Evolutionary conservation across 2,329 filamentous ascomycete genomes (phyloP).

Genomic region (Claviceps capensis): DNA sequence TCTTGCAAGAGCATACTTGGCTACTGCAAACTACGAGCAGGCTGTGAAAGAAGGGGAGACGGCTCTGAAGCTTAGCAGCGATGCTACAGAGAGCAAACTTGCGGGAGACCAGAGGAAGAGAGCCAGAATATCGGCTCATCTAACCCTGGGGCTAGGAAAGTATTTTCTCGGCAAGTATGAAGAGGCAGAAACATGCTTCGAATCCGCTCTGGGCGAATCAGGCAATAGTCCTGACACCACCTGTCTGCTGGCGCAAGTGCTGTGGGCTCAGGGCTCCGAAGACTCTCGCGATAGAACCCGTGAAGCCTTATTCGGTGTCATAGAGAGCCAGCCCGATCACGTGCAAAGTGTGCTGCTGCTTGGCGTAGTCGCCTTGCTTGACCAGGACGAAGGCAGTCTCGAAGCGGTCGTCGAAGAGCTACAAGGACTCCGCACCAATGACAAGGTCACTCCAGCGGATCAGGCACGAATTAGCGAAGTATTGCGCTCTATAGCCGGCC

Average conservation of each 20-base stretch:
- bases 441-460: constrained; percentile 47
- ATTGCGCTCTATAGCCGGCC: constrained; percentile 56
- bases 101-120: constrained; percentile 50
- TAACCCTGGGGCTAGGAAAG: constrained; percentile 73
- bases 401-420: constrained; percentile 73
- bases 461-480: constrained; percentile 60
- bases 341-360: constrained; percentile 69
- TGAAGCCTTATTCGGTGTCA: constrained; percentile 64
- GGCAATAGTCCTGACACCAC: constrained; percentile 66
- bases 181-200: constrained; percentile 65
- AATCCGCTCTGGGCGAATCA: constrained; percentile 65
- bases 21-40: constrained; percentile 46
- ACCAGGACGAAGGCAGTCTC: constrained; percentile 63
- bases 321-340: constrained; percentile 62
- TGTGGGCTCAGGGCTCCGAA: constrained; percentile 78
- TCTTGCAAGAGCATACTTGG: constrained; percentile 70
- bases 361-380: constrained; percentile 70
- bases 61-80: constrained; percentile 63
- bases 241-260: constrained; percentile 76
- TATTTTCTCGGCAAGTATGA: constrained; percentile 56
- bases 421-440: constrained; percentile 53
- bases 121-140: constrained; percentile 67
- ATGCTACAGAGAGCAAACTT: constrained; percentile 54
- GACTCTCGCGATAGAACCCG: constrained; percentile 63
- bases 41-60: constrained; percentile 72